Evolutionary conservation across 2,329 filamentous ascomycete genomes (phyloP), one percentile per base, ranked within the genome.

Genomic region (Venturia aucupariae): DNA sequence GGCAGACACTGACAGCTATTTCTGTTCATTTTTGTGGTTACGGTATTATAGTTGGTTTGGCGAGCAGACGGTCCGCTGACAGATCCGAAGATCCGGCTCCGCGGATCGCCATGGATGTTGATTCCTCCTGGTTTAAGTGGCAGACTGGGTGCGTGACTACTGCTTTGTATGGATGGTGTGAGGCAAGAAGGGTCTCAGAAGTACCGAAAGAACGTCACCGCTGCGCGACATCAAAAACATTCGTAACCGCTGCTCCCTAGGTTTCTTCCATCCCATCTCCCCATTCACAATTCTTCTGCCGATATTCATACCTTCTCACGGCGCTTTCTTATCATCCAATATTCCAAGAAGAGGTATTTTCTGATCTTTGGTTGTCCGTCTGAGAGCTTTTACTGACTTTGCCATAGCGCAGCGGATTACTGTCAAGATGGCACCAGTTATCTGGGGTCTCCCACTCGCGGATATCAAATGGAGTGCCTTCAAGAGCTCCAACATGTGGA

Each of bases 391-490:
- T 5, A n/a, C 30, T 57, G 51, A 57, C 30, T 35, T 35, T 27
- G 22, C 22, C 11, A 27, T 27, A 51, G 46, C 44, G 6, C 19
- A 17, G 22, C 39, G 39, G 17, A 41, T 17, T 15, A 8, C 39
- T 15, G 22, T 30, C 27, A 57, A 57, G 17, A 57, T 57, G 51
- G 30, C 51, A 13, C 51, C 77, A 5, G 77, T 84, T 19, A 82
- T 85, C 68, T 84, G 82, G 81, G 83, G 83, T 39, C 77, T 85
- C 66, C 79, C 84, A 70, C 74, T 85, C 64, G 74, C 74, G 61
- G 82, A 85, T 68, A 82, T 85, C 70, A 78, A 82, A 75, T 85
- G 82, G 82, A 72, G 72, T 66, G 84, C 84, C 70, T 85, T 85
- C 77, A 81, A 80, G 66, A 78, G 73, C 66, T 78, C 76, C n/a